Base-by-base conservation (phyloP, 2,329 filamentous ascomycete genomes). In the Apiospora arundinis region DNA sequence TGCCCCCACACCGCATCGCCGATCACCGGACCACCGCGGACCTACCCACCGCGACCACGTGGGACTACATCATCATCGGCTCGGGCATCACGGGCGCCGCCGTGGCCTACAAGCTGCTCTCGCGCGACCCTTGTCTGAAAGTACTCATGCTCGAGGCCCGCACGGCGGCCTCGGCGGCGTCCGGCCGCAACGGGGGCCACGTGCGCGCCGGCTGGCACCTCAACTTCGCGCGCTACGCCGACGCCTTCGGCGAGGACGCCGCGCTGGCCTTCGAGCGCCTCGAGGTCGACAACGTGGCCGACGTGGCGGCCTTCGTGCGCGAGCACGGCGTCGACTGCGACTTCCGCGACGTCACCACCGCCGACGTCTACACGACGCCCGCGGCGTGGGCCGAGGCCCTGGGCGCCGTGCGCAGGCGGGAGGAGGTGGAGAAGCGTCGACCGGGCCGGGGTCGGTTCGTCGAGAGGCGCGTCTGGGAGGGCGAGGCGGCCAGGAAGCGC, bases 111-210 rank as follows among this genome's bases (percentile, higher is more conserved):
- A 71, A 71, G 46, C 44, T 71, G 49, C 52, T 81, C 7, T 32
- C 71, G 6, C 72, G 74, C 32, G 71, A 77, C n/a, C 75, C 78
- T 0, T 65, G 73, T 9, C 71, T 77, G 2, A 68, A 71, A 4
- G 73, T 82, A 25, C 68, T 80, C 1, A 79, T 83, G 76, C 74
- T 83, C 4, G 81, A 82, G 69, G 80, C 80, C 1, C 76, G 81
- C 6, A 77, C 78, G 16, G 75, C 80, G 6, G 80, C 79, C 32
- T 81, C 80, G 16, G 81, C 78, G 2, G 81, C 81, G 7, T 80
- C 80, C 8, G 81, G 79, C 1, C 75, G 82, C 25, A 83, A 83
- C 73, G 82, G 82, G 16, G 80, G 81, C 3, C 80, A 82, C 68
- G 79, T 77, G 28, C 77, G 77, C 68, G 74, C 78, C 28, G 79